Evolutionary conservation across 495 filamentous ascomycete genomes (phyloP).

Genomic region (Aspergillus campestris): DNA sequence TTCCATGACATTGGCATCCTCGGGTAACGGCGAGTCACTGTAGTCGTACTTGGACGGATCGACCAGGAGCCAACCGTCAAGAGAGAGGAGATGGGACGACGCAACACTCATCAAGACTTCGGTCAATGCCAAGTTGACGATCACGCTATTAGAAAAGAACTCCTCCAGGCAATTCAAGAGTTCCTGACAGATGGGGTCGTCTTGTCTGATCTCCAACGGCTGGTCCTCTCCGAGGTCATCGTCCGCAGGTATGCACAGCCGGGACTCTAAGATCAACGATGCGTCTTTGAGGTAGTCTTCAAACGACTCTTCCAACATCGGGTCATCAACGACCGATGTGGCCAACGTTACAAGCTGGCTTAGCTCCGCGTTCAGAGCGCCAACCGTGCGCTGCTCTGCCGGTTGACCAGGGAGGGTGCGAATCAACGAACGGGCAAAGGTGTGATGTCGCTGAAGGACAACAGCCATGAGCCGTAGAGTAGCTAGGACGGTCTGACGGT

Average conservation of each 20-base stretch:
- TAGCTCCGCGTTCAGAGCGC: conserved; percentile 73
- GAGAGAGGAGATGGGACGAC: conserved; percentile 68
- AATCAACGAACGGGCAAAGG: conserved; percentile 71
- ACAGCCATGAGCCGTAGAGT: conserved; percentile 78
- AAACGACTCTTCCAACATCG: conserved; percentile 70
- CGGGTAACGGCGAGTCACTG: background rate
- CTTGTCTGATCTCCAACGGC: conserved; percentile 44
- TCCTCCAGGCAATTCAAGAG: conserved; percentile 60
- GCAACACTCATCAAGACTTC: conserved; percentile 74
- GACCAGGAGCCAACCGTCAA: conserved; percentile 86
- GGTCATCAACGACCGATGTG: conserved; percentile 59
- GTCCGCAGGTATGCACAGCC: conserved; percentile 34
- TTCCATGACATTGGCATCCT: conserved; percentile 14
- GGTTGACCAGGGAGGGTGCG: conserved; percentile 53
- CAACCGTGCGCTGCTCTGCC: conserved; percentile 60
- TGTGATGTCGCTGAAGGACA: conserved; percentile 78
- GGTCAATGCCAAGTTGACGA: conserved; percentile 80
- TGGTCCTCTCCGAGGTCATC: conserved; percentile 20
- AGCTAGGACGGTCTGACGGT: conserved; percentile 79
- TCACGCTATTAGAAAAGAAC: conserved; percentile 85
- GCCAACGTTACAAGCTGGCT: conserved; percentile 65
- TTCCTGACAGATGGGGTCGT: conserved; percentile 69
- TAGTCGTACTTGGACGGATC: conserved; percentile 46
- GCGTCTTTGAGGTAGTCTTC: conserved; percentile 76
- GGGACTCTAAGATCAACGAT: conserved; percentile 67